phyloP scores from a whole-genome alignment of 768 basidiomycete species.

The Agaricus blazei region DNA sequence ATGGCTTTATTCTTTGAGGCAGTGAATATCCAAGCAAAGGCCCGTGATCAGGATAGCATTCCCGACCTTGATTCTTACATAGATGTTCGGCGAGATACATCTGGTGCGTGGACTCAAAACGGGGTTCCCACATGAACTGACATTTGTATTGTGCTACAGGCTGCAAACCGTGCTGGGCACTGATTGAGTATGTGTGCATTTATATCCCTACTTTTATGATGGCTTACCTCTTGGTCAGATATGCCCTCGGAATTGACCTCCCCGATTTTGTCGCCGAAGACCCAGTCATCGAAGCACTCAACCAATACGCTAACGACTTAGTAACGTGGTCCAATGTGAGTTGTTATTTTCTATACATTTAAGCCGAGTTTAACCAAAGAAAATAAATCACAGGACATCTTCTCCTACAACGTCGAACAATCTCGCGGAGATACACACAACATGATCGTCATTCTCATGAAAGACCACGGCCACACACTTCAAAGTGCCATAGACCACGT shows the following conservation, averaged over 20 bases:
- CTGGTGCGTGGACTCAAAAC: slow-evolving; percentile 34
- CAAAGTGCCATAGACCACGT: slow-evolving; percentile 63
- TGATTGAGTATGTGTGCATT: slow-evolving; percentile 55
- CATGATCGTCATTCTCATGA: slow-evolving; percentile 69
- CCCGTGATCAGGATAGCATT: slow-evolving; percentile 46
- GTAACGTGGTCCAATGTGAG: slow-evolving; percentile 83
- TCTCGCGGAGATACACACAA: slow-evolving; percentile 66
- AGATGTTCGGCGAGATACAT: slow-evolving; percentile 66
- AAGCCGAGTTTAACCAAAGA: neutral
- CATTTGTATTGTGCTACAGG: slow-evolving; percentile 20
- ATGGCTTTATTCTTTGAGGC: slow-evolving; percentile 66
- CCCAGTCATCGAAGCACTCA: slow-evolving; percentile 54
- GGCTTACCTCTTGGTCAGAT: slow-evolving; percentile 25
- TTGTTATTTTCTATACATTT: neutral
- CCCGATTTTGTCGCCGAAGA: slow-evolving; percentile 69
- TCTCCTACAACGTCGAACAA: slow-evolving; percentile 75
- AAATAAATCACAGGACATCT: slow-evolving; percentile 48
- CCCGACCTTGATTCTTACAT: slow-evolving; percentile 76
- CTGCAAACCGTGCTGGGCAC: slow-evolving; percentile 71
- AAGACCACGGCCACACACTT: slow-evolving; percentile 47
- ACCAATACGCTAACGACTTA: slow-evolving; percentile 71
- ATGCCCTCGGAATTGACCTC: slow-evolving; percentile 62
- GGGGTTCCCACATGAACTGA: neutral
- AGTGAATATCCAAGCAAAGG: slow-evolving; percentile 55
- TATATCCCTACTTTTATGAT: neutral